Base-by-base conservation (phyloP, 352 stramenopile genomes). In the Poterioochromonas sp. region DNA sequence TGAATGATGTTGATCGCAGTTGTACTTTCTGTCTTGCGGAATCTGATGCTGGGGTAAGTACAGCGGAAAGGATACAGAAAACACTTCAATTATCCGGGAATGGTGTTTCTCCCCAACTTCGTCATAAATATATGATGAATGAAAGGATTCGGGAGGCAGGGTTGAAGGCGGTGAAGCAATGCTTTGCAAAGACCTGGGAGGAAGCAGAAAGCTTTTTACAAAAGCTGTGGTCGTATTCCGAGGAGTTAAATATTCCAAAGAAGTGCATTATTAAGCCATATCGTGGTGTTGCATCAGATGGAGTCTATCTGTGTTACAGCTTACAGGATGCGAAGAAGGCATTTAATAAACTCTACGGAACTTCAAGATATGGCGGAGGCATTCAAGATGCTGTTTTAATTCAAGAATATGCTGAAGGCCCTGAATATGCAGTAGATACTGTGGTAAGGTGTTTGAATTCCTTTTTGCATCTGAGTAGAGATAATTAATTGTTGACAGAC, bases 361-460 rank as follows among this genome's bases (percentile, higher is more conserved):
- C 94, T 82, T 90, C 92, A 77, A 94, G 93, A 79, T 79, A 84
- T 0, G 79, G 92, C 0, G 90, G 90, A 5, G 83, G 91, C 20
- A 82, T 91, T 34, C 85, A 86, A 54, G 79, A 87, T 47, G 85
- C 87, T 20, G 94, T 94, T 11, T 83, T 98, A n/a, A 89, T 96
- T 37, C 92, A 97, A 81, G 92, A 97, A 83, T 98, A 91, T 81
- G 83, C 97, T 22, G 84, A 88, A 0, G 95, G 95, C 47, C 92
- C 86, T n/a, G 95, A 98, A 85, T 98, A 97, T 84, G 94, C 96
- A 26, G 87, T 98, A 34, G 95, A 98, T 82, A 94, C 91, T 3
- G 93, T 98, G 1, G 92, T 85, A 78, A 88, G 89, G n/a, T n/a
- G n/a, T n/a, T n/a, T n/a, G n/a, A n/a, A n/a, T n/a, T n/a, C n/a